These are phyloP conservation scores for Mychonastes homosphaera DNA, from an alignment of 139 green algal genomes.

Conservation along the genomic window DNA sequence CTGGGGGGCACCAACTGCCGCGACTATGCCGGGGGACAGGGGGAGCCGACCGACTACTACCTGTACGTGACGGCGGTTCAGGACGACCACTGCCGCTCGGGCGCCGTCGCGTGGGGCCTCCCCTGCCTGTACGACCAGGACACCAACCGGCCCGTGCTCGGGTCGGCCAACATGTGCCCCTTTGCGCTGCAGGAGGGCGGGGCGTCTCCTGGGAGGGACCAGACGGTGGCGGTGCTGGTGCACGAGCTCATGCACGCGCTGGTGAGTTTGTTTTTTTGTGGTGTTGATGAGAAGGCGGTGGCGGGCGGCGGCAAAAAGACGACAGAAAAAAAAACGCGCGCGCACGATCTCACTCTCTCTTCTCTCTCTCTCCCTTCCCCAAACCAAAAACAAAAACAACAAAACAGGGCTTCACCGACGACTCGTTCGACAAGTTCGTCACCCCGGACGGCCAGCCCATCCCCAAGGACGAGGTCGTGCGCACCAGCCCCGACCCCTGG, in stretches of 20 bases:
- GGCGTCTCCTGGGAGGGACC: conserved; percentile 8
- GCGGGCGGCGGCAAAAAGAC: too few species aligned
- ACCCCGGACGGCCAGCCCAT: conserved; percentile 19
- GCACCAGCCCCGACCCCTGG: background rate
- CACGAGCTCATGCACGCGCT: conserved; percentile 42
- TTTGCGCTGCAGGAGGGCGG: background rate
- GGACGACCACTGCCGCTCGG: conserved; percentile 26
- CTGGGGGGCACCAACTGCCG: conserved; percentile 14
- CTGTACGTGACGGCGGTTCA: conserved; percentile 35
- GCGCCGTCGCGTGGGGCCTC: conserved; percentile 27
- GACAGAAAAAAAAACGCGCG: too few species aligned
- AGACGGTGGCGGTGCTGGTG: conserved; percentile 21
- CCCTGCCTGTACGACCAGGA: conserved; percentile 32
- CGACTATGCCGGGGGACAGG: conserved; percentile 11
- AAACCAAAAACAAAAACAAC: background rate
- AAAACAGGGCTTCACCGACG: conserved; percentile 27
- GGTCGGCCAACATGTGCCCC: conserved; percentile 34
- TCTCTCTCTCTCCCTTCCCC: too few species aligned
- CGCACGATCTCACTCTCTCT: too few species aligned
- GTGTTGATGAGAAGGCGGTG: background rate
- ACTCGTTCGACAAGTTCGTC: conserved; percentile 28
- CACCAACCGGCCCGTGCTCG: conserved; percentile 29
- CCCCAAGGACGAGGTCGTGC: conserved; percentile 21
- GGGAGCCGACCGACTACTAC: conserved; percentile 31
- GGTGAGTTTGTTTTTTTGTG: background rate